These are phyloP conservation scores for Backusella psychrophila DNA, from an alignment of 192 early-diverging fungal genomes.

Conservation along the genomic window DNA sequence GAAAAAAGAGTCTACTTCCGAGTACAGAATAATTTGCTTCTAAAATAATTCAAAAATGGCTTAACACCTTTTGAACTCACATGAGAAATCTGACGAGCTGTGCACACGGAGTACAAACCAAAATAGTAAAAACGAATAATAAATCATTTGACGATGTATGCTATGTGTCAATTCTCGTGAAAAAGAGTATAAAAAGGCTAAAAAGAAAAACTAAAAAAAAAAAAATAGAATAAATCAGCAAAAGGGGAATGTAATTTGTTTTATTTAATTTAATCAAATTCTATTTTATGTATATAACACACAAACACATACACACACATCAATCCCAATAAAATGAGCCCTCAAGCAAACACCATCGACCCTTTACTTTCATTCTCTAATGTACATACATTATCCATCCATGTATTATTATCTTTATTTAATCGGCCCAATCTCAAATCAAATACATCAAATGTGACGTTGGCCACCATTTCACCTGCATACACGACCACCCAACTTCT, in stretches of 20 bases:
- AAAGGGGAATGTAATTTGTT: conserved; percentile 4
- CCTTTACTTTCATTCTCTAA: conserved; percentile 8
- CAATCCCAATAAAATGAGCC: not conserved
- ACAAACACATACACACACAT: not conserved
- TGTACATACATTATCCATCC: conserved; percentile 10
- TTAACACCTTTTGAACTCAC: not conserved
- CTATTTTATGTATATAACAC: not conserved
- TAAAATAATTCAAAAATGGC: not conserved
- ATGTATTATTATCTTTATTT: not conserved
- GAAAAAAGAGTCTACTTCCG: not conserved
- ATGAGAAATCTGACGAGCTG: conserved; percentile 7
- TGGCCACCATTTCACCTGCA: conserved; percentile 8
- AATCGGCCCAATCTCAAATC: not conserved
- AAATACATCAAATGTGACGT: not conserved
- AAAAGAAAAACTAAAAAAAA: not conserved
- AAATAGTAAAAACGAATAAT: not conserved
- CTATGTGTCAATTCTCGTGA: not conserved
- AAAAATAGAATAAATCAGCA: not conserved
- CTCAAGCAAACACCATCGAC: not conserved
- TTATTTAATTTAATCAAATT: not conserved
- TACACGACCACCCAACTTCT: conserved; percentile 1
- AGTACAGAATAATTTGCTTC: conserved; percentile 2
- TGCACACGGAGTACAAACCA: not conserved
- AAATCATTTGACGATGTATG: not conserved
- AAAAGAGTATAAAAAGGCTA: too few relatives aligned